Percentiles rank a stretch among this genome's conserved stretches.
Conservation (phyloP, 1,284 basidiomycete species). For the Anthracocystis panici-leucophaei region DNA sequence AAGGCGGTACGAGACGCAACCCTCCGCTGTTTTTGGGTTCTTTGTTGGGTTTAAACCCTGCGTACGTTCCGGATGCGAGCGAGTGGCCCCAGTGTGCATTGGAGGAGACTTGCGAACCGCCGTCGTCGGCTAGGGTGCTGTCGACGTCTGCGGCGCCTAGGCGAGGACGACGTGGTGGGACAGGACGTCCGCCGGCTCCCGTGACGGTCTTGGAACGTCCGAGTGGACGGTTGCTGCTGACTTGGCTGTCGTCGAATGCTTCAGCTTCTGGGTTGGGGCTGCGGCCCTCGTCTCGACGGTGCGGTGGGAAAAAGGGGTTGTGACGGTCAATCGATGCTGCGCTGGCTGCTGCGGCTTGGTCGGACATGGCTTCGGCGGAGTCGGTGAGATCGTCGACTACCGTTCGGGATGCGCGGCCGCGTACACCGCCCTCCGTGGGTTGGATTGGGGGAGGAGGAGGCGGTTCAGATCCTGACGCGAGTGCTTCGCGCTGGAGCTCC, state of each 20-base stretch:
- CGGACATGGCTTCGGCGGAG: constrained; percentile 56
- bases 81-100: constrained; percentile 53
- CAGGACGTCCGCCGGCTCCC: constrained; percentile 16
- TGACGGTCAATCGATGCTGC: constrained; percentile 63
- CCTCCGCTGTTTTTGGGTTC: constrained; percentile 55
- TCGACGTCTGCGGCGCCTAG: constrained; percentile 10
- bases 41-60: constrained; percentile 61
- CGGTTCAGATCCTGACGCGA: constrained; percentile 51
- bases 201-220: constrained; percentile 58
- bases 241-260: constrained; percentile 38
- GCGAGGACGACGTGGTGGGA: constrained; percentile 39
- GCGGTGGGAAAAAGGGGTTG: constrained; percentile 64
- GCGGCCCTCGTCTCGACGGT: constrained; percentile 50
- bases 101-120: constrained; percentile 16
- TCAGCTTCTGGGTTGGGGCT: constrained; percentile 20
- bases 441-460: constrained; percentile 54
- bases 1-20: constrained; percentile 55
- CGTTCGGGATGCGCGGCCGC: constrained; percentile 41
- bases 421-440: constrained; percentile 45
- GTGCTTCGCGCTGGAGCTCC: constrained; percentile 59
- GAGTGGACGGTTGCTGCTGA: constrained; percentile 48
- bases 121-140: constrained; percentile 10
- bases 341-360: constrained; percentile 54
- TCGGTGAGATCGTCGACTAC: constrained; percentile 60
- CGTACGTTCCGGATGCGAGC: constrained; percentile 58